Evolutionary conservation across 306 rosid species (phyloP), one percentile per base, ranked within the genome.

Genomic region (Ormosia emarginata): DNA sequence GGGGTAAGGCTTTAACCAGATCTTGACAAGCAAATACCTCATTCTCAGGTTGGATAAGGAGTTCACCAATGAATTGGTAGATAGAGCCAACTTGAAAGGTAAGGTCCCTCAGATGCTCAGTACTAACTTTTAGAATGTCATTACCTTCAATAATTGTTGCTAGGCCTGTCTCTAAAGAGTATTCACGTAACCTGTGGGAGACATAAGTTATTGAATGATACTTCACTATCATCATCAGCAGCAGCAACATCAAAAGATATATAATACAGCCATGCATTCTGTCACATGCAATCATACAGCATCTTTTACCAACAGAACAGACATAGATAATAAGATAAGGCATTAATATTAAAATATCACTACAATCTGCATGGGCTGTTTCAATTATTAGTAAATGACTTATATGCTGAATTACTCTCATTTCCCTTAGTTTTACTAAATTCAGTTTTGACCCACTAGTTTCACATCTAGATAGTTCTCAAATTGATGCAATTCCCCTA

Each of bases 41-140:
- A 71, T 88, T 80, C 57, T 88, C 87, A 32, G 91, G 84, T 76
- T 84, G 88, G 88, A 93, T 84, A 77, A 68, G 88, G 76, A 95
- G 94, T 78, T 93, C 94, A 1, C 98, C 93, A 30, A 96, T 91
- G 85, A 93, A 93, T 87, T 93, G 95, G 86, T 91, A 95, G 82
- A 91, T 39, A 71, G 93, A 91, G 68, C 92, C 97, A 62, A 85
- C 85, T 74, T 83, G 89, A 85, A 95, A 87, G 52, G 56, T 81
- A 46, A 93, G 84, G 77, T 90, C 93, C 84, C 81, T 83, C 67
- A 93, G 84, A 81, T 90, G 91, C 81, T 81, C 87, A 18, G 91
- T 91, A 71, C 52, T 63, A 67, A 95, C 86, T 85, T 79, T 87
- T 55, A 89, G 71, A 74, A 43, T 79, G 70, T 79, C 81, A 79